Evolutionary conservation across 1,284 basidiomycete genomes (phyloP).

Genomic region (Caloboletus firmus): DNA sequence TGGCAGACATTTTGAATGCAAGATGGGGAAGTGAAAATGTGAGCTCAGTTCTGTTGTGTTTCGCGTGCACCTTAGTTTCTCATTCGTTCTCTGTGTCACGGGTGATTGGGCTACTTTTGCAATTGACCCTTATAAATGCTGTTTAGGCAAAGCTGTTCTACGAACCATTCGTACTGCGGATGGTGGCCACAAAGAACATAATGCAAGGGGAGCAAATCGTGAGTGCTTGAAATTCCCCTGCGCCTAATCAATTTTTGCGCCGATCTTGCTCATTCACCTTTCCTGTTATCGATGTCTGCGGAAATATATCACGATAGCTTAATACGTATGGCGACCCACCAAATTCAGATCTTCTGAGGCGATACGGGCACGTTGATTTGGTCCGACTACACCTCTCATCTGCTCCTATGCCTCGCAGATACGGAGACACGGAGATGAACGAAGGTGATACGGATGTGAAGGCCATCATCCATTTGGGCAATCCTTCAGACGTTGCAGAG

Average conservation of each 20-base stretch:
- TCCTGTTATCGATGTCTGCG: not conserved
- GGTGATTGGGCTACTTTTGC: not conserved
- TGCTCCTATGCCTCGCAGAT: constrained; percentile 39
- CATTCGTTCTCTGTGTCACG: not conserved
- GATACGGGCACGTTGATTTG: constrained; percentile 92
- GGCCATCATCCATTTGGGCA: constrained; percentile 42
- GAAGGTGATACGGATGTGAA: not conserved
- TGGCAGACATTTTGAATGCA: constrained; percentile 95
- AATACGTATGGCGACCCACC: constrained; percentile 97
- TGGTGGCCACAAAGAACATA: constrained; percentile 81
- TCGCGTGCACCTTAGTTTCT: not conserved
- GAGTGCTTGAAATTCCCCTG: constrained; percentile 29
- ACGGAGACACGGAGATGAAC: constrained; percentile 19
- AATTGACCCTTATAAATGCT: not conserved
- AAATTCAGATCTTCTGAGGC: constrained; percentile 90
- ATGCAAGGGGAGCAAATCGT: constrained; percentile 87
- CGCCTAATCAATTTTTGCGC: not conserved
- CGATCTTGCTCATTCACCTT: not conserved
- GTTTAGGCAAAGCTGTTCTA: constrained; percentile 82
- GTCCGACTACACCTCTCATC: constrained; percentile 46
- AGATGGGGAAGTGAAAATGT: constrained; percentile 87
- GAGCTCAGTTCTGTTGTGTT: constrained; percentile 23
- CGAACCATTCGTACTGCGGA: constrained; percentile 70
- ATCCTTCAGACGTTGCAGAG: constrained; percentile 88
- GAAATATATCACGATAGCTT: constrained; percentile 52